Evolutionary conservation across 331 rosid species (phyloP).

Genomic region (Acacia concinna): DNA sequence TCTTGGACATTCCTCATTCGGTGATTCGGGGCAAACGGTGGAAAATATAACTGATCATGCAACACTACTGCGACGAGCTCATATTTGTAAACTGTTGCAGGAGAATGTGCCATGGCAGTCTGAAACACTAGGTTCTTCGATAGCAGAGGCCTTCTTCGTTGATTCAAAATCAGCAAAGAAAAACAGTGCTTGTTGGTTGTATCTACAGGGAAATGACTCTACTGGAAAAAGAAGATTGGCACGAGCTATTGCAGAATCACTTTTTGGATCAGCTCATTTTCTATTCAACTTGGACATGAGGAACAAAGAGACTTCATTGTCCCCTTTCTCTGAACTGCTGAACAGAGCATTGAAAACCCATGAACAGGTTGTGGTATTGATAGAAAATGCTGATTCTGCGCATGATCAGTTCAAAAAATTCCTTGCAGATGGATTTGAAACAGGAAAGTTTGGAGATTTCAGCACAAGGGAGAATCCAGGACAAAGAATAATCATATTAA

Average conservation of each 20-base stretch:
- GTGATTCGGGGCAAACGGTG: slow-evolving; percentile 54
- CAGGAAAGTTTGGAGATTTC: slow-evolving; percentile 54
- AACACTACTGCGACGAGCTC: slow-evolving; percentile 49
- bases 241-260: slow-evolving; percentile 64
- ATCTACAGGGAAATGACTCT: slow-evolving; percentile 74
- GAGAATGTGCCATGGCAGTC: slow-evolving; percentile 97
- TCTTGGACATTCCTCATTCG: slow-evolving; percentile 60
- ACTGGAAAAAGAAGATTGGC: slow-evolving; percentile 75
- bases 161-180: slow-evolving; percentile 47
- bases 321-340: slow-evolving; percentile 45
- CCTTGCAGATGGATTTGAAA: slow-evolving; percentile 59
- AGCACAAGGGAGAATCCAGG: slow-evolving; percentile 35
- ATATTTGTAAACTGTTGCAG: slow-evolving; percentile 67
- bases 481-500: slow-evolving; percentile 60
- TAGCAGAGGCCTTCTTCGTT: slow-evolving; percentile 66
- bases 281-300: slow-evolving; percentile 53
- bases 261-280: slow-evolving; percentile 64
- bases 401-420: slow-evolving; percentile 62
- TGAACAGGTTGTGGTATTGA: slow-evolving; percentile 56
- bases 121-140: slow-evolving; percentile 66
- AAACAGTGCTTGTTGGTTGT: slow-evolving; percentile 56
- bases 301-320: slow-evolving; percentile 38
- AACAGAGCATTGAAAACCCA: slow-evolving; percentile 53
- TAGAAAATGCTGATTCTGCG: slow-evolving; percentile 68
- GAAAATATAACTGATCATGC: slow-evolving; percentile 49